Evolutionary conservation across 345 rosid species (phyloP), one percentile per base, ranked within the genome.

Genomic region (Physaria fendleri): DNA sequence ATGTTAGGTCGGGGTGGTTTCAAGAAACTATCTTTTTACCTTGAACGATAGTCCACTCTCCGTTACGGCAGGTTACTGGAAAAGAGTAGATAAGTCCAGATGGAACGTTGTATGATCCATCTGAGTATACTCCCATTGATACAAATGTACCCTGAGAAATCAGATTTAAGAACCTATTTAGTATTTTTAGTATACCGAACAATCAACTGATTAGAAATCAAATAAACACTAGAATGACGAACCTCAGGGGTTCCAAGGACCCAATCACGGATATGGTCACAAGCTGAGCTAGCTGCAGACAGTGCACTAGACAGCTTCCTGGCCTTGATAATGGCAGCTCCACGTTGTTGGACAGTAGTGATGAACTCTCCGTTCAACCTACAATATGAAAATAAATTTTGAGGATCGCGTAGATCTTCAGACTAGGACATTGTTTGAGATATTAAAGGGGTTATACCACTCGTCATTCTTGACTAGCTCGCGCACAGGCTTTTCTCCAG

Each of bases 241-340:
- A 89, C 98, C 95, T 86, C 89, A 2, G 97, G 91, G 38, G 99
- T 89, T 77, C 97, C 99, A 63, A 89, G 84, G 63, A 93, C 97
- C 99, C 99, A 93, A 53, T 93, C 89, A 59, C 84, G 99, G 23
- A 93, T 89, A 76, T 93, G 99, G 65, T 93, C 99, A 66, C 99
- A 93, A 34, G 99, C 99, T 11, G 91, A 76, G 71, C 97, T 93
- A 56, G 99, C 99, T 74, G 97, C 97, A 74, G 99, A 93, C 13
- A 93, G 68, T 12, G 99, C 99, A 82, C 99, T 93, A 39, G 97
- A 93, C 2, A 89, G 71, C 67, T 89, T 93, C 62, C 99, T 63
- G 4, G 99, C 99, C 59, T 93, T 93, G 78, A 93, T 93, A 67
- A 93, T 93, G 51, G 99, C 97, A 74, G 99, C 99, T 46, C 99